Evolutionary conservation across 2,329 filamentous ascomycete genomes (phyloP), one percentile per base, ranked within the genome.

Genomic region (Colletotrichum shisoi): DNA sequence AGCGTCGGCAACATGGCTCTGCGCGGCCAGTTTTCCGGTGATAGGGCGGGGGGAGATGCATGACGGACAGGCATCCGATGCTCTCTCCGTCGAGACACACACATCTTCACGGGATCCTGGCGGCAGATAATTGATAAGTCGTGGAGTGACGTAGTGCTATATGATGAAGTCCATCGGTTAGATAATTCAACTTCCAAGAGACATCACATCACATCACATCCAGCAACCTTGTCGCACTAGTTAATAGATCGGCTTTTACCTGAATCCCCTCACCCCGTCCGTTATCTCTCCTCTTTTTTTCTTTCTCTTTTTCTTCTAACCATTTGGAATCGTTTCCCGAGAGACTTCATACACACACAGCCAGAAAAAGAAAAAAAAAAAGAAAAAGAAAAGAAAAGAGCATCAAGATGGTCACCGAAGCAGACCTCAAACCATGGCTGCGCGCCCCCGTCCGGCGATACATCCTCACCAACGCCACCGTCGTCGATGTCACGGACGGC

Each of bases 391-490:
- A n/a, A n/a, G n/a, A n/a, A n/a, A n/a, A n/a, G n/a, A n/a, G 31
- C 17, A 15, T 39, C 11, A 64, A 19, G 24, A 74, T 74, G 72
- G 71, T 72, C 9, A 59, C 68, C 34, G 71, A 72, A 58, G 72
- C 70, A 46, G 63, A 75, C 15, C 70, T 75, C 64, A 79, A 76
- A 66, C 77, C 77, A 1, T 79, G 77, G 77, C 74, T 73, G 17
- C 71, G 75, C 1, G 73, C 75, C 1, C 72, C 71, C 0, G 74
- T 73, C 39, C 72, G 70, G 54, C 70, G 62, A 0, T 78, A 78
- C 57, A 71, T 79, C 17, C 78, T 85, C 53, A 73, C 73, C 11
- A 82, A 83, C 64, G 80, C 80, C 46, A 81, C 77, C 57, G 68
- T 85, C 31, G 74, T 84, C 45, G 79, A 84, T 66, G 70, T 79